These are phyloP conservation scores for Tulasnella sp. DNA, from an alignment of 768 basidiomycete genomes.

Conservation along the genomic window DNA sequence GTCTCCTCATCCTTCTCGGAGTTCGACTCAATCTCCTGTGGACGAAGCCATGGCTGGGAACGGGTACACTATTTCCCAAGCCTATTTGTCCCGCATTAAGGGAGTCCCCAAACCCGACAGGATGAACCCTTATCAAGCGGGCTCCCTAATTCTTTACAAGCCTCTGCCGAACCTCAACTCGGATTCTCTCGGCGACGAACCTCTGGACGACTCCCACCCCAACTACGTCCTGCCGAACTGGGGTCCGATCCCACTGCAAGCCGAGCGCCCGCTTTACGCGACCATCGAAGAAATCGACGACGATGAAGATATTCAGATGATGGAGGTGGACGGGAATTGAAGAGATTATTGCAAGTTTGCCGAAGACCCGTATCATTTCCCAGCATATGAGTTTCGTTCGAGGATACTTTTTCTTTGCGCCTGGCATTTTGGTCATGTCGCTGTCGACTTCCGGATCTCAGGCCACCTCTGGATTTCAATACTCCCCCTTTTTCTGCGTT, in stretches of 20 bases:
- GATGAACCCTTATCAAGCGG: not conserved
- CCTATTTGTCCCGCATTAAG: constrained; percentile 18
- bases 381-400: not conserved
- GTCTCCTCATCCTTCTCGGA: not conserved
- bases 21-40: constrained; percentile 3
- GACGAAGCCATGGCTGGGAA: constrained; percentile 5
- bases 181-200: not conserved
- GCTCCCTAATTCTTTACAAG: not conserved
- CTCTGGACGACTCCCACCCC: not conserved
- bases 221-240: not conserved
- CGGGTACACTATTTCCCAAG: constrained; percentile 14
- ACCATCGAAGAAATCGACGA: constrained; percentile 22
- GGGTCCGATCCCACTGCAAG: not conserved
- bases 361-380: too few species aligned
- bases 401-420: not conserved
- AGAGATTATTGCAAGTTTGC: too few species aligned
- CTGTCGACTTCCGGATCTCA: not conserved
- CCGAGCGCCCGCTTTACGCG: not conserved
- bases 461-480: not conserved
- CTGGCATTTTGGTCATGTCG: too few species aligned
- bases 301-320: constrained; percentile 18
- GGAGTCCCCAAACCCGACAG: not conserved
- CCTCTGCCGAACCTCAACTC: not conserved
- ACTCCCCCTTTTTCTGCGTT: not conserved
- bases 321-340: constrained; percentile 14